Evolutionary conservation across 1,284 basidiomycete genomes (phyloP).

Genomic region (Rhizoctonia solani): DNA sequence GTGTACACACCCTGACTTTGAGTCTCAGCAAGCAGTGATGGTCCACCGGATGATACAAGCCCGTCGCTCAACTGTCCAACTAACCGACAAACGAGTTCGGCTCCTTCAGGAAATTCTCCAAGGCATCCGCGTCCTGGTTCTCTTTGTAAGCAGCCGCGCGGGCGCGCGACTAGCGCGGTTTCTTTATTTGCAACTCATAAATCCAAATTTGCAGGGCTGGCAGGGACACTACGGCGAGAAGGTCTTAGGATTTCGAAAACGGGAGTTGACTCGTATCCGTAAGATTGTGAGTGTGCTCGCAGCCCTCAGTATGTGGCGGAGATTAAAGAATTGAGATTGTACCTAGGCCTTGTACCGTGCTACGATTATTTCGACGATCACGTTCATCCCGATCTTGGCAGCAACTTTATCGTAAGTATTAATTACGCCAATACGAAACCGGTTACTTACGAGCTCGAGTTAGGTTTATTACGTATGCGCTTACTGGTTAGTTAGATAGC

Average conservation of each 20-base stretch:
- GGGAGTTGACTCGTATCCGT: slow-evolving; percentile 58
- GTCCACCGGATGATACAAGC: slow-evolving; percentile 67
- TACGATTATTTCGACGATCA: slow-evolving; percentile 59
- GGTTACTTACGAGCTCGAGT: neutral
- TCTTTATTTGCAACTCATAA: too few relatives aligned
- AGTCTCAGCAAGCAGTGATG: slow-evolving; percentile 63
- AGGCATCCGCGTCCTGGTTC: slow-evolving; percentile 65
- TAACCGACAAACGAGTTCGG: slow-evolving; percentile 74
- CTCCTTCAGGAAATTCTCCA: slow-evolving; percentile 57
- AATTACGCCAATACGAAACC: neutral
- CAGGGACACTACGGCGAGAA: slow-evolving; percentile 64
- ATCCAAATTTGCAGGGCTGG: too few relatives aligned
- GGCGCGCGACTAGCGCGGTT: neutral
- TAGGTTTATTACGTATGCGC: slow-evolving; percentile 25
- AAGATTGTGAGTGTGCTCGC: slow-evolving; percentile 50
- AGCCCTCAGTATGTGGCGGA: neutral
- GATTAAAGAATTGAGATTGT: neutral
- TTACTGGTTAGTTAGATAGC: neutral
- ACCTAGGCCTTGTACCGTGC: slow-evolving; percentile 46
- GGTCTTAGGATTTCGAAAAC: slow-evolving; percentile 55
- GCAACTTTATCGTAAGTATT: slow-evolving; percentile 64
- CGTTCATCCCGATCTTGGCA: slow-evolving; percentile 67
- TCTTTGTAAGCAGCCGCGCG: slow-evolving; percentile 53
- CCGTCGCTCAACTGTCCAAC: slow-evolving; percentile 65
- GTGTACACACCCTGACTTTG: neutral